phyloP scores from a whole-genome alignment of 1,284 basidiomycete species.

The Apiotrichum laibachii region DNA sequence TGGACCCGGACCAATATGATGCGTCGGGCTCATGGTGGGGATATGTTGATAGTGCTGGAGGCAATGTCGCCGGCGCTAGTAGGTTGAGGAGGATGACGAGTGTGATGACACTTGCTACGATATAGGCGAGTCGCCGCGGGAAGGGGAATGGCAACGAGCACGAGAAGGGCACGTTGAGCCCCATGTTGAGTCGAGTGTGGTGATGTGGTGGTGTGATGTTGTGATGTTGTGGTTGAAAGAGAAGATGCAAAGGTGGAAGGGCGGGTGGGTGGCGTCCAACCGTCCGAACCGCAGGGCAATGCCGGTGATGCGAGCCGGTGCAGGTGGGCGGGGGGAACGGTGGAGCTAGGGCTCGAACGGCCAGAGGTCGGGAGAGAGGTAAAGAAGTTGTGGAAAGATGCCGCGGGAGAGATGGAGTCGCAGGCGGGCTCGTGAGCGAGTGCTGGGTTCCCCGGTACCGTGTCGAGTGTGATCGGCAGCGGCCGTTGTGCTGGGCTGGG shows the following conservation, averaged over 20 bases:
- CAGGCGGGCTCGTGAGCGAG: too few species aligned
- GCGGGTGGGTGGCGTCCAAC: too few species aligned
- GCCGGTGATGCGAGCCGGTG: too few species aligned
- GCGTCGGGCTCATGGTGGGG: conserved; percentile 41
- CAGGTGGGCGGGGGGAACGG: too few species aligned
- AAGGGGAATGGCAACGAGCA: conserved; percentile 33
- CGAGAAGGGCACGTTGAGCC: conserved; percentile 3
- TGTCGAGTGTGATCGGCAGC: too few species aligned
- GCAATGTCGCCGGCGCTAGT: conserved; percentile 38
- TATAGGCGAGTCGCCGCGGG: conserved; percentile 10
- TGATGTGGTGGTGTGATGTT: not conserved
- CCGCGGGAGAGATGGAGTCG: too few species aligned
- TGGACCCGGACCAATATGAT: conserved; percentile 37
- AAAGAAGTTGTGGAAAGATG: too few species aligned
- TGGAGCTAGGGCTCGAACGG: too few species aligned
- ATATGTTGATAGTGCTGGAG: conserved; percentile 35
- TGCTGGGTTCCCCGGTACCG: too few species aligned
- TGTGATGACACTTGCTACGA: conserved; percentile 28
- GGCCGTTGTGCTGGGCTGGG: too few species aligned
- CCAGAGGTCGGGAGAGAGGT: too few species aligned
- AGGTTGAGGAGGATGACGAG: conserved; percentile 43
- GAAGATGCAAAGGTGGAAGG: not conserved
- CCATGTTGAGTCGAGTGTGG: not conserved
- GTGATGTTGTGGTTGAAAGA: not conserved
- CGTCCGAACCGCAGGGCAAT: too few species aligned